A percentile compares a stretch with the other conserved stretches of the same genome.
These are phyloP conservation scores for Cystobasidium ongulense DNA, from an alignment of 768 basidiomycete species.

Conservation along the genomic window DNA sequence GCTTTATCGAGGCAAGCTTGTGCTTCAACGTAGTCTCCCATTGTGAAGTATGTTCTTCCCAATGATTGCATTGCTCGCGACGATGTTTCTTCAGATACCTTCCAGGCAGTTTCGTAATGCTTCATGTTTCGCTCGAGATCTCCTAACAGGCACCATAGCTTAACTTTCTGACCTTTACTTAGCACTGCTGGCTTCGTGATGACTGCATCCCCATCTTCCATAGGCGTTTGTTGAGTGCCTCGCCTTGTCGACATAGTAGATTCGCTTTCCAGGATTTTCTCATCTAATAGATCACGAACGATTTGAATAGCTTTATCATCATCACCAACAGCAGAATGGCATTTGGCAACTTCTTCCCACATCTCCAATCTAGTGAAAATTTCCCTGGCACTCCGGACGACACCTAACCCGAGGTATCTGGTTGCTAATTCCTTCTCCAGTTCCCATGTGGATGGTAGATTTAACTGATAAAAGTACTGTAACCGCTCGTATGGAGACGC, in stretches of 20 bases:
- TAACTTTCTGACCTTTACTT: conserved; percentile 62
- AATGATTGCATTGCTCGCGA: conserved; percentile 85
- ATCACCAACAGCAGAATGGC: conserved; percentile 69
- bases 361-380: conserved; percentile 91
- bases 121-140: conserved; percentile 69
- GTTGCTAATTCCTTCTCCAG: conserved; percentile 81
- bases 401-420: conserved; percentile 74
- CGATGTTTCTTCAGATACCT: conserved; percentile 66
- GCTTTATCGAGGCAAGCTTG: conserved; percentile 63
- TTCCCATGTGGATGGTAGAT: conserved; percentile 83
- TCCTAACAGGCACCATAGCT: conserved; percentile 88
- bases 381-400: conserved; percentile 78
- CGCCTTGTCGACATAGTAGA: conserved; percentile 49
- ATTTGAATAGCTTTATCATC: conserved; percentile 62
- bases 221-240: conserved; percentile 3
- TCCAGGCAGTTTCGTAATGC: conserved; percentile 80
- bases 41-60: conserved; percentile 71
- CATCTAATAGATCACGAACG: conserved; percentile 76
- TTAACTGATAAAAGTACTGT: conserved; percentile 67
- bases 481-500: conserved; percentile 65
- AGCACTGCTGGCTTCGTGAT: conserved; percentile 46
- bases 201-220: conserved; percentile 28
- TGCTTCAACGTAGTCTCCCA: conserved; percentile 57
- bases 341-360: conserved; percentile 95
- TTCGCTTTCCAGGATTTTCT: conserved; percentile 74